Base-by-base conservation (phyloP, 1,284 basidiomycete species). In the Grifola frondosa region DNA sequence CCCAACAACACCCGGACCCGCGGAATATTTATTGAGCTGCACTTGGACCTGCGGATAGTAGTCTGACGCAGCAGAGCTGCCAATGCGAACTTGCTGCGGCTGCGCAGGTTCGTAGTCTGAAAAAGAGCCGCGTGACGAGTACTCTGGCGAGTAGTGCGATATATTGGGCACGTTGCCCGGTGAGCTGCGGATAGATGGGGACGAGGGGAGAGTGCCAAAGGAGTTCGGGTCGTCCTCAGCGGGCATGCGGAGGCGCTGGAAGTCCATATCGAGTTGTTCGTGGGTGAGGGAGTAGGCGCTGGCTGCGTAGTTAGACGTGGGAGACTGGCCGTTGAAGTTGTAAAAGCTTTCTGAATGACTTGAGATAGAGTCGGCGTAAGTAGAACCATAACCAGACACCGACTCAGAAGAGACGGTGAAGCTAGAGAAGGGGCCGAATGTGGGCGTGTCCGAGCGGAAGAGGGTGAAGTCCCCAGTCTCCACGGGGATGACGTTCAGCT, bases 351-450 rank as follows among this genome's bases (percentile, higher is more conserved):
- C 81, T 47, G 84, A 84, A 54, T 74, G 78, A 52, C 74, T 74
- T 30, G 81, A 85, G 34, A 78, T 63, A 30, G 80, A 79, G 58
- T 88, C 84, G 70, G 80, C 81, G 56, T 62, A 63, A 46, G 34
- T 49, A 44, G 61, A 61, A 48, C 61, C 62, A 58, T 62, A 64
- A 38, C 61, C 64, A 48, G 66, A 69, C 45, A 79, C 73, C 52
- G 82, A 86, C 64, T 88, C 86, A 47, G 84, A 84, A 25, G 84
- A 88, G 52, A 77, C 78, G 52, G 88, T 88, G 65, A 90, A 80
- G 51, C 81, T 76, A 44, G 88, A 90, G 37, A 79, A 81, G 47
- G 87, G 82, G 48, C 83, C 83, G 66, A 77, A 76, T 63, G 74
- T 77, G 61, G 75, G 78, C 48, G 78, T 78, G 55, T 80, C 77